Base-by-base conservation (phyloP, 2,329 filamentous ascomycete species). In the Fusarium sp. region DNA sequence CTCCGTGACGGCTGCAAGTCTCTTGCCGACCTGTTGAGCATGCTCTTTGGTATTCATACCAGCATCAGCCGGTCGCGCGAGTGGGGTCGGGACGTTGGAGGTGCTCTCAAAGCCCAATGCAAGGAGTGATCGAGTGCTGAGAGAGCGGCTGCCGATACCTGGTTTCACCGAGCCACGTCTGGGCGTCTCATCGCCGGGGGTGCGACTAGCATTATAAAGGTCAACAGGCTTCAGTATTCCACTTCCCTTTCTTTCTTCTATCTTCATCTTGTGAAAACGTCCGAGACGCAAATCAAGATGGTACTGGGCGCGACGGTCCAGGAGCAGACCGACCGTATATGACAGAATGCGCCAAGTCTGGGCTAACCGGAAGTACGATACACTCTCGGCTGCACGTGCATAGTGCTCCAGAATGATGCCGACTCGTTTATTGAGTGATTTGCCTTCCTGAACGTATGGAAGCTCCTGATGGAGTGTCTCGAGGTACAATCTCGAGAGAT, bases 321-420 rank as follows among this genome's bases (percentile, higher is more conserved):
- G 79, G 1, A 90, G 78, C 14, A 88, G 75, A 20, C 80, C 78
- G 67, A 88, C 83, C 11, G 84, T 84, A 70, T 86, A 89, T 1
- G 84, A 83, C 20, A 90, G 73, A 14, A 90, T 82, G 30, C 87
- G 84, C 88, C 88, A 90, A 2, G 87, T 88, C 72, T 90, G 88
- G 7, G 88, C 86, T 1, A 90, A 80, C 2, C 88, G 83, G 71
- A 86, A 90, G 47, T 87, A 80, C 32, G 82, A 83, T 20, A 85
- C 83, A 4, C 78, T 79, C 67, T 90, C 87, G 3, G 88, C 86
- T n/a, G 85, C 83, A 23, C 77, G 79, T 4, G 87, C 87, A 70
- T 85, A 90, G 35, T 82, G 78, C 63, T 88, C 85, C 62, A 89
- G 78, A 10, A 88, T 87, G 3, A 70, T 62, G 1, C 75, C 73